These are phyloP conservation scores for Leccinum subrobustum DNA, from an alignment of 1,284 basidiomycete genomes.

Conservation along the genomic window DNA sequence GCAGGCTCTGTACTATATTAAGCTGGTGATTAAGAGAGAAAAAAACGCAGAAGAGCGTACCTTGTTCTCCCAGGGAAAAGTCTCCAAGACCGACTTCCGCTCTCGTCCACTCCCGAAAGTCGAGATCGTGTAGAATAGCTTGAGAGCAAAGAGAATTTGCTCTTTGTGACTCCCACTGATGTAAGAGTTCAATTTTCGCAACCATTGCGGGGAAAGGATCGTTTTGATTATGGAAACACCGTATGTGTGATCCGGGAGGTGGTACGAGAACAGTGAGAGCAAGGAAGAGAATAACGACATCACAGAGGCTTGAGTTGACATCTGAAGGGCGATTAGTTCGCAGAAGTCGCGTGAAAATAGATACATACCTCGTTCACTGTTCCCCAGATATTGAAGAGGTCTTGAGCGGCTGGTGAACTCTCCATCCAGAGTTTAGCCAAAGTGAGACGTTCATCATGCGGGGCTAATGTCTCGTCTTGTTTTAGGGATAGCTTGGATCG, in stretches of 20 bases:
- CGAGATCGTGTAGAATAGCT: constrained; percentile 59
- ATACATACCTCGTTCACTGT: constrained; percentile 44
- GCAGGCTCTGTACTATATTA: constrained; percentile 47
- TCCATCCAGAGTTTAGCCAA: constrained; percentile 64
- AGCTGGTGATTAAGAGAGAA: background rate
- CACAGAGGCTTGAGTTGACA: constrained; percentile 42
- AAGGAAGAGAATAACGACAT: constrained; percentile 55
- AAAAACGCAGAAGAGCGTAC: constrained; percentile 33
- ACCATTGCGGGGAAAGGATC: constrained; percentile 53
- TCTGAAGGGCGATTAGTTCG: constrained; percentile 29
- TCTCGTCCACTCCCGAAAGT: constrained; percentile 64
- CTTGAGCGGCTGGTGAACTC: constrained; percentile 49
- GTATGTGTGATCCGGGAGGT: constrained; percentile 60
- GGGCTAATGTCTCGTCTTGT: constrained; percentile 25
- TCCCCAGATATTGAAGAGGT: constrained; percentile 66
- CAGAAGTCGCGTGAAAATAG: constrained; percentile 5
- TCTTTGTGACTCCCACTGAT: constrained; percentile 61
- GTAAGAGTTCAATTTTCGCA: constrained; percentile 56
- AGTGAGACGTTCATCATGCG: constrained; percentile 57
- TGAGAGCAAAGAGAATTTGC: constrained; percentile 60
- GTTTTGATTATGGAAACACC: constrained; percentile 60
- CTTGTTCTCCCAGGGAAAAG: constrained; percentile 76
- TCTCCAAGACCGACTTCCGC: constrained; percentile 56
- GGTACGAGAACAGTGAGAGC: constrained; percentile 57
- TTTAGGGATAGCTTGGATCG: constrained; percentile 32